Percentiles rank a stretch among this genome's conserved stretches.
Evolutionary conservation across 495 filamentous ascomycete genomes (phyloP).

Genomic region (Lasiosphaeriaceae sp.): DNA sequence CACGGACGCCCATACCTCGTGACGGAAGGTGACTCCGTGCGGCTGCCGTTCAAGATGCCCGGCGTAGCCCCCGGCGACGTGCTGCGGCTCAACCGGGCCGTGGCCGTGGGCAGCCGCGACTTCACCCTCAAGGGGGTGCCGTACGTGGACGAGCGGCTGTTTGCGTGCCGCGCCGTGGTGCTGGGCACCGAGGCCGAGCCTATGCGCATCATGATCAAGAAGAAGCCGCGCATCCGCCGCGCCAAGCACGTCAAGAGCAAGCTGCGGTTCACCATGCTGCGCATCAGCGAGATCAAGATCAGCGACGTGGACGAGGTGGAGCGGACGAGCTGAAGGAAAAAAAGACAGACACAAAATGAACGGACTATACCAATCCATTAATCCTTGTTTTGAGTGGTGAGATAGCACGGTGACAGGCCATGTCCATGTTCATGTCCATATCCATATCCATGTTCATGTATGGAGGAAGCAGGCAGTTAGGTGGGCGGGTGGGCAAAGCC

Average conservation of each 20-base stretch:
- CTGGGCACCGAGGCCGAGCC: slow-evolving; percentile 85
- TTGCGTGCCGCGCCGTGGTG: slow-evolving; percentile 81
- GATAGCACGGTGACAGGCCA: too few species aligned
- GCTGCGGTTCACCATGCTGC: slow-evolving; percentile 80
- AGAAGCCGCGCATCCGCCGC: slow-evolving; percentile 78
- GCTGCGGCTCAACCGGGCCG: slow-evolving; percentile 80
- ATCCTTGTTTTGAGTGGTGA: too few species aligned
- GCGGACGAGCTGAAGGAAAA: background rate
- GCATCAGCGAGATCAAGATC: slow-evolving; percentile 75
- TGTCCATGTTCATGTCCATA: too few species aligned
- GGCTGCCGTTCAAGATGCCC: slow-evolving; percentile 93
- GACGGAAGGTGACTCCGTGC: slow-evolving; percentile 76
- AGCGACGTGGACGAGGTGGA: background rate
- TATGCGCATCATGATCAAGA: slow-evolving; percentile 84
- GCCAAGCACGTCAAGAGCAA: slow-evolving; percentile 75
- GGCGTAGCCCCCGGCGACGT: slow-evolving; percentile 77
- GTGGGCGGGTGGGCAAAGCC: too few species aligned
- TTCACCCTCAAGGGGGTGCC: slow-evolving; percentile 79
- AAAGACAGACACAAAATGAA: background rate
- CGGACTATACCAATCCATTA: too few species aligned
- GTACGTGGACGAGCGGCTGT: slow-evolving; percentile 75
- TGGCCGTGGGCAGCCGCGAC: slow-evolving; percentile 75
- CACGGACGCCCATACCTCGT: slow-evolving; percentile 88
- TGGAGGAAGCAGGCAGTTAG: too few species aligned
- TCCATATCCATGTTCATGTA: too few species aligned